Evolutionary conservation across 2,329 filamentous ascomycete genomes (phyloP), one percentile per base, ranked within the genome.

Genomic region (Epichloe sibirici): DNA sequence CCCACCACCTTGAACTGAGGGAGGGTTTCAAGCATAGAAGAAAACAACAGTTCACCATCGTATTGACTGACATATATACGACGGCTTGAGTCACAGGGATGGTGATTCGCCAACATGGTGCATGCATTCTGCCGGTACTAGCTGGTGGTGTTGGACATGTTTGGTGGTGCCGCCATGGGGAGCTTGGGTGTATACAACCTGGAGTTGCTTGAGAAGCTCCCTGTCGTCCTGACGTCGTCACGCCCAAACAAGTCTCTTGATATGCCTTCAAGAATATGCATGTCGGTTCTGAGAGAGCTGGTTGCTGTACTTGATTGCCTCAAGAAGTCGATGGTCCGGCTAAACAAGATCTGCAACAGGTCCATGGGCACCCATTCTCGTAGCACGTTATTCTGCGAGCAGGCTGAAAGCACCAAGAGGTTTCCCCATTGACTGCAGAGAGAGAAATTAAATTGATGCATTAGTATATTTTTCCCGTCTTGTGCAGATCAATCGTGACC

Each of bases 351-450:
- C 45, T 76, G 71, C 7, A 95, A 70, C 3, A 72, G 68, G 0
- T 75, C 66, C 47, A 71, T 68, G 3, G 80, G 66, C 21, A 95
- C 75, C 34, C 81, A 77, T 5, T 71, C 65, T 5, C 70, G 69
- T 1, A 94, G 76, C 28, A 76, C 69, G 4, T 74, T 76, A 46
- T 91, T 86, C 56, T 77, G 79, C 67, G 82, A 90, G 3, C 85
- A 86, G 1, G 91, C 90, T 28, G 88, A 82, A 3, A 98, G 79
- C n/a, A 94, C 88, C 48, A 97, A 75, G 62, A 96, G 81, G 65
- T 97, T 97, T 54, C 93, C 91, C 74, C 94, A 98, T 88, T 98
- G 93, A 5, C 90, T 95, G 57, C 5, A 34, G 17, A 35, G 23
- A 21, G 21, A 23, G 31, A 2, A 37, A 28, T 3, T n/a, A 34